Evolutionary conservation across 495 filamentous ascomycete species (phyloP), one percentile per base, ranked within the genome.

Genomic region (Lophiotrema nucula): DNA sequence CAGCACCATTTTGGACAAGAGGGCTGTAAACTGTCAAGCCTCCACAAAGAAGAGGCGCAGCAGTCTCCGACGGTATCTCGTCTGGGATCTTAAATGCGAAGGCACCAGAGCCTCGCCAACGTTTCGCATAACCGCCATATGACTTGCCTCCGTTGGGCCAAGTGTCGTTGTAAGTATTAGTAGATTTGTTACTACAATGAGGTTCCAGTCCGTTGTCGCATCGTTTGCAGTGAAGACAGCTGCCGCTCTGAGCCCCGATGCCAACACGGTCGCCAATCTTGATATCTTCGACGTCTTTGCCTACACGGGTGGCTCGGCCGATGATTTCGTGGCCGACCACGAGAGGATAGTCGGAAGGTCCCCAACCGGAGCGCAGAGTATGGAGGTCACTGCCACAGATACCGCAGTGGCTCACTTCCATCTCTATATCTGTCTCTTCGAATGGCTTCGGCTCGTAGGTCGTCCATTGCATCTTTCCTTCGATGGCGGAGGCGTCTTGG

Each of bases 301-400:
- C 90, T 21, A 92, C 77, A 21, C 83, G 82, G 26, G 88, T 81
- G 1, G 83, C 87, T 28, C 72, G 82, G 27, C 91, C 91, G 60
- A 92, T 82, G 41, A 96, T 91, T 66, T 96, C 91, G 72, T 92
- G 89, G 42, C 89, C 90, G n/a, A 88, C 87, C 54, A 83, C 11
- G 81, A 85, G 72, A 38, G 88, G 84, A 42, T 50, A 86, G 79
- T 26, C 78, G 80, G 53, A 79, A 58, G 2, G 72, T 77, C 0
- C 79, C 81, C 89, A 93, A 60, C 88, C 89, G 25, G 80, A 84
- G 39, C 83, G 76, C 8, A 96, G 74, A 16, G 83, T 87, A 72
- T 95, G 88, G 5, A 92, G 49, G 66, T 96, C 88, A 45, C 78
- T 79, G 23, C 88, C 89, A 71, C 90, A 95, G 63, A 96, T 83